Evolutionary conservation across 441 rosid genomes (phyloP).

Genomic region (Pelargonium fulgidum): DNA sequence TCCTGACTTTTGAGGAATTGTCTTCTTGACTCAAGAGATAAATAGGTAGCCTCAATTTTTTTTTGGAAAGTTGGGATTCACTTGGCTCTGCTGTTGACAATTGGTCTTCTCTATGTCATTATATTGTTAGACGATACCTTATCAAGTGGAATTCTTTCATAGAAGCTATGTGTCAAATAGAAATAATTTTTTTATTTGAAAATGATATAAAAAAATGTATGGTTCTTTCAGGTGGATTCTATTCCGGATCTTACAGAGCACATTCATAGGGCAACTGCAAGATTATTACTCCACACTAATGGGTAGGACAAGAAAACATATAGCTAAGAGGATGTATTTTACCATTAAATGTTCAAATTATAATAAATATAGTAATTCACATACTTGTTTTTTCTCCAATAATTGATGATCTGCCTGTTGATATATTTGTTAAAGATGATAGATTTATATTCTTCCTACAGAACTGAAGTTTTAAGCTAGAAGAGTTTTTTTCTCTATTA

Average conservation of each 20-base stretch:
- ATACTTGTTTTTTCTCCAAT: neutral
- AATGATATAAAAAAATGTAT: neutral
- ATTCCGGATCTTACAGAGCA: constrained; percentile 74
- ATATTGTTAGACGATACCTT: constrained; percentile 1
- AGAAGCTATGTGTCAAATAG: constrained; percentile 2
- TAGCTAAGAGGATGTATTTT: neutral
- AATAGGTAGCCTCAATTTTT: neutral
- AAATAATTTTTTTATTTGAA: neutral
- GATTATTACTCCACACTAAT: constrained; percentile 73
- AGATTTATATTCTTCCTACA: neutral
- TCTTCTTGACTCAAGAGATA: neutral
- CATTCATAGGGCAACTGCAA: constrained; percentile 85
- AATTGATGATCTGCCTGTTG: neutral
- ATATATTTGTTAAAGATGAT: neutral
- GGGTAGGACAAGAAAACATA: constrained; percentile 50
- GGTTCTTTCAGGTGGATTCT: constrained; percentile 66
- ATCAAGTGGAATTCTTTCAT: constrained; percentile 4
- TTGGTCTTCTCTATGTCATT: neutral
- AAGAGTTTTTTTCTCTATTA: neutral
- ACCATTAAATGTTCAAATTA: neutral
- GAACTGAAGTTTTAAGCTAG: neutral
- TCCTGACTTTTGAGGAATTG: no score
- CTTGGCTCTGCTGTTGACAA: no score
- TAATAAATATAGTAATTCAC: neutral
- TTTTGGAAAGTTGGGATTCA: neutral